A percentile compares a stretch with the other conserved stretches of the same genome.
These are phyloP conservation scores for Trebouxia gelatinosa DNA, from an alignment of 163 green algal genomes.

Conservation along the genomic window DNA sequence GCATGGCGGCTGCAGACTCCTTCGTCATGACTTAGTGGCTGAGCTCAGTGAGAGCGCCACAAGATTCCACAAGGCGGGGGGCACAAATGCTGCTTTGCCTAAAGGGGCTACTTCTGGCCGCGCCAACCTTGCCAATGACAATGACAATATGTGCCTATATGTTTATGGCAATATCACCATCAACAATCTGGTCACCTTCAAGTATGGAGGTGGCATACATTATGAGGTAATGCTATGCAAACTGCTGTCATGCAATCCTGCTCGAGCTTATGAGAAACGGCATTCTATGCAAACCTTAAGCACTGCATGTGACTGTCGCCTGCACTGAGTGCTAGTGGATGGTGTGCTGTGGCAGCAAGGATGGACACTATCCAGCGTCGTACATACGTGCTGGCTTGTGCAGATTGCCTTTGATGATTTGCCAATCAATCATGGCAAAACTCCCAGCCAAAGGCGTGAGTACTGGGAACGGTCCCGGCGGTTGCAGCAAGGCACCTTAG, in stretches of 20 bases:
- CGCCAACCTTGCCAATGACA: neutral
- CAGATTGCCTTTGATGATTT: slow-evolving; percentile 58
- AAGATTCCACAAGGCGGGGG: slow-evolving; percentile 34
- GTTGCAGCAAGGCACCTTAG: slow-evolving; percentile 56
- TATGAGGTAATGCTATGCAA: too few relatives aligned
- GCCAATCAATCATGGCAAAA: neutral
- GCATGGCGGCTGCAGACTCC: slow-evolving; percentile 44
- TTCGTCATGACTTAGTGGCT: slow-evolving; percentile 57
- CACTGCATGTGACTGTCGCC: too few relatives aligned
- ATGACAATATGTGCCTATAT: slow-evolving; percentile 31
- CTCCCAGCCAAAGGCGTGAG: neutral
- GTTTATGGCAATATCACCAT: slow-evolving; percentile 37
- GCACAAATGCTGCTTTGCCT: neutral
- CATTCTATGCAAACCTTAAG: too few relatives aligned
- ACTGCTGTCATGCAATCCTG: too few relatives aligned
- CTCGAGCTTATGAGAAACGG: too few relatives aligned
- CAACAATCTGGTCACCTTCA: slow-evolving; percentile 24
- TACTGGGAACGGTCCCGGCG: slow-evolving; percentile 54
- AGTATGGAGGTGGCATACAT: slow-evolving; percentile 2
- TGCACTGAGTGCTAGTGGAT: too few relatives aligned
- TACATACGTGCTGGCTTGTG: too few relatives aligned
- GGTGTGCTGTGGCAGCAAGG: too few relatives aligned
- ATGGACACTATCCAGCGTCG: too few relatives aligned
- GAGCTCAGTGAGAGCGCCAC: slow-evolving; percentile 44
- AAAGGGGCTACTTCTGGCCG: slow-evolving; percentile 26